Percentiles rank a stretch among this genome's conserved stretches.
Evolutionary conservation across 2,329 filamentous ascomycete genomes (phyloP).

Genomic region (Nigrospora osmanthi): DNA sequence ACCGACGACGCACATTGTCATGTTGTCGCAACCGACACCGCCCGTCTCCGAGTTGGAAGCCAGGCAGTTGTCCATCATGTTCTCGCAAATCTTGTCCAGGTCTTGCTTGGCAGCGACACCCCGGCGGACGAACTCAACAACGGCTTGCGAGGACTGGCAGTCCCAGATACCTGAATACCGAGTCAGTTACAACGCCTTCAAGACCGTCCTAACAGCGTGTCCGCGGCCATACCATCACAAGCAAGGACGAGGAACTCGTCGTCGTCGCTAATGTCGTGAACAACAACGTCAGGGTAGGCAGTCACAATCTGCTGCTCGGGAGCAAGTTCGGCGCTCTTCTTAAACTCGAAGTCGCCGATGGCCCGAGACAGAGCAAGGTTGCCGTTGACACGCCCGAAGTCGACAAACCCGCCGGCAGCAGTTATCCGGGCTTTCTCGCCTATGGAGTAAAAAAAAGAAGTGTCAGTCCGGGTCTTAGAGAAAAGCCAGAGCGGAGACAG

Average conservation of each 20-base stretch:
- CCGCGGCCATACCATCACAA: constrained; percentile 62
- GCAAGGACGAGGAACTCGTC: constrained; percentile 94
- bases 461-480: background rate
- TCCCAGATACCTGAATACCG: constrained; percentile 83
- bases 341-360: constrained; percentile 99
- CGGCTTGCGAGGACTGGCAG: constrained; percentile 95
- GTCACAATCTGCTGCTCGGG: constrained; percentile 99
- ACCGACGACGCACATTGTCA: constrained; percentile 93
- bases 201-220: background rate
- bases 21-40: constrained; percentile 97
- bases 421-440: constrained; percentile 94
- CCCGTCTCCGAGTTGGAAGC: constrained; percentile 97
- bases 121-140: constrained; percentile 92
- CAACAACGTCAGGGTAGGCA: constrained; percentile 87
- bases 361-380: constrained; percentile 94
- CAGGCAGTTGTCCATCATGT: constrained; percentile 99
- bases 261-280: constrained; percentile 83
- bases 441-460: constrained; percentile 24
- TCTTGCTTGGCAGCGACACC: constrained; percentile 96
- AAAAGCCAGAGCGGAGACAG: background rate
- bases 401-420: constrained; percentile 93
- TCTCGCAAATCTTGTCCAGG: constrained; percentile 91
- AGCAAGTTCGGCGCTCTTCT: constrained; percentile 93
- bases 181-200: background rate
- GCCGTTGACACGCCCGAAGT: constrained; percentile 97